These are phyloP conservation scores for Amoeboaphelidium protococcarum DNA, from an alignment of 371 early-diverging fungal genomes.

Conservation along the genomic window DNA sequence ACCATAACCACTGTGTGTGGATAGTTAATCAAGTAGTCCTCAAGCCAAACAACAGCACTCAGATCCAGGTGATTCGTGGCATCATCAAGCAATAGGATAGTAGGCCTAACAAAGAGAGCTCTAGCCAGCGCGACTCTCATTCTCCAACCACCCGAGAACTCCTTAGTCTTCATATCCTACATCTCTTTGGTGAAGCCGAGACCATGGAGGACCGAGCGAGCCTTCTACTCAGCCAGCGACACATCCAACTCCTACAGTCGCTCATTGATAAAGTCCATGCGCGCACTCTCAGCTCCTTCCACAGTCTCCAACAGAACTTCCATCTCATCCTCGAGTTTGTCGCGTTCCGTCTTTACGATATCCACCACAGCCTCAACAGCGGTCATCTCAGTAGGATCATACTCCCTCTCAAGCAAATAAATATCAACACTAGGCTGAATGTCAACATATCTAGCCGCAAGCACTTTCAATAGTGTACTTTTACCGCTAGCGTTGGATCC, in stretches of 20 bases:
- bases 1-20: conserved; percentile 74
- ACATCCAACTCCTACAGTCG: not conserved
- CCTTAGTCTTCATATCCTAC: conserved; percentile 50
- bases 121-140: conserved; percentile 78
- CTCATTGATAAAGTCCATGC: not conserved
- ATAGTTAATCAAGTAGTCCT: conserved; percentile 70
- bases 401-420: conserved; percentile 18
- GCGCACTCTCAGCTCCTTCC: not conserved
- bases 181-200: conserved; percentile 67
- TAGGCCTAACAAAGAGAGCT: conserved; percentile 80
- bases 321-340: conserved; percentile 84
- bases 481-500: conserved; percentile 98
- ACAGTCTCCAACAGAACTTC: conserved; percentile 28
- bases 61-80: conserved; percentile 61
- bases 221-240: conserved; percentile 16
- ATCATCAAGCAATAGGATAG: conserved; percentile 93
- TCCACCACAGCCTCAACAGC: conserved; percentile 12
- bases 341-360: conserved; percentile 11
- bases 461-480: conserved; percentile 77
- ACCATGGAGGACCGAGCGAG: conserved; percentile 75
- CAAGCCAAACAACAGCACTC: conserved; percentile 88
- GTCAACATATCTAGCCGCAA: conserved; percentile 63
- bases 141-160: conserved; percentile 76
- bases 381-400: conserved; percentile 11
- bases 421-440: conserved; percentile 59